Base-by-base conservation (phyloP, 139 green algal genomes). In the Micractinium sp. region DNA sequence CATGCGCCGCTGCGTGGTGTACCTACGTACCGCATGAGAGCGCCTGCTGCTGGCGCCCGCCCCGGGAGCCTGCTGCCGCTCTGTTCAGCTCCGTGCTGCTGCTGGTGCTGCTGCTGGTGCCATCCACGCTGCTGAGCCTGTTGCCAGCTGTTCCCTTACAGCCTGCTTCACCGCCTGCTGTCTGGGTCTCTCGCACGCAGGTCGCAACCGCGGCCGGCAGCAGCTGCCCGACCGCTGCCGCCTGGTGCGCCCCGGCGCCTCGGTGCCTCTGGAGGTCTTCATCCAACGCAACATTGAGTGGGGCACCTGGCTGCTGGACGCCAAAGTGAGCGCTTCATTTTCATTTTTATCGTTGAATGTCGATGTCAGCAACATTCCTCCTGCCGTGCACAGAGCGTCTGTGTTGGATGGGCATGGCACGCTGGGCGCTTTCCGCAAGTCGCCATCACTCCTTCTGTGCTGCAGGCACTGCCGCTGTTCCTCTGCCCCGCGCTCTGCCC, bases 161-260 rank as follows among this genome's bases (percentile, higher is more conserved):
- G 63, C 63, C 22, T 73, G 63, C 22, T n/a, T 31, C 19, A 71
- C 63, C 19, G 20, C 63, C 63, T 23, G 14, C 63, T 3, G 7
- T 29, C 2, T n/a, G 22, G 12, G 31, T 3, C 3, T 31, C 13
- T 39, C 71, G 3, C 71, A 78, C 71, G 63, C 87, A 86, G 78
- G 85, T 19, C 71, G 87, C 39, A 27, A 79, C 63, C 63, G 33
- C 0, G 87, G 77, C 2, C 61, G 78, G 5, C 77, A 71, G 75
- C 89, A 88, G 86, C 91, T 96, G 63, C 95, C 95, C 9, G 92
- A 95, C 71, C 93, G 90, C 90, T 97, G 97, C 91, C 85, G 79
- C 39, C 93, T 96, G 67, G 69, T 38, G 56, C 85, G 82, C 41
- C 82, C 38, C 23, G 90, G 82, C 47, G 61, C 53, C 33, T 38